Conservation (phyloP, 2,329 filamentous ascomycete species). For the Grosmannia huntii region DNA sequence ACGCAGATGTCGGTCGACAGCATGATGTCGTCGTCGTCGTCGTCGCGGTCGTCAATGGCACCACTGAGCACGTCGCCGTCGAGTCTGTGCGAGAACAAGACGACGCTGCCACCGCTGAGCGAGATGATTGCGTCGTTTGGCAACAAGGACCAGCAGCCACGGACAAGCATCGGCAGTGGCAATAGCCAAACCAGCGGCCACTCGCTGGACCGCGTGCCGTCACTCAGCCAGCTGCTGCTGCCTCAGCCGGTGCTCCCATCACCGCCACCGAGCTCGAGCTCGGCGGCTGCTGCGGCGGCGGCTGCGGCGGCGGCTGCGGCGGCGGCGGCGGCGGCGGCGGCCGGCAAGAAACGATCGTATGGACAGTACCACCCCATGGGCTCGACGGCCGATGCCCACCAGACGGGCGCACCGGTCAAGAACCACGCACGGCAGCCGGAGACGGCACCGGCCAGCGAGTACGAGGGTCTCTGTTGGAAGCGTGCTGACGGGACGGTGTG, state of each 20-base stretch:
- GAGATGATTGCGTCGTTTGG: conserved; percentile 11
- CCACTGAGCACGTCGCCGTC: no score
- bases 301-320: background rate
- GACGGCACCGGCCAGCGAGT: background rate
- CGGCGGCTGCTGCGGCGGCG: background rate
- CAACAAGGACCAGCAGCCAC: conserved; percentile 2
- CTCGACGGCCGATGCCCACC: conserved; percentile 2
- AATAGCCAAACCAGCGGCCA: background rate
- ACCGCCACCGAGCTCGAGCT: background rate
- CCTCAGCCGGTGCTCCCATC: conserved; percentile 5
- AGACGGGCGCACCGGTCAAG: conserved; percentile 6
- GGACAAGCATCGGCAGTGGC: background rate
- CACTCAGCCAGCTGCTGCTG: conserved; percentile 11
- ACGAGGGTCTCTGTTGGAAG: conserved; percentile 12
- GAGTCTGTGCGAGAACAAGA: conserved; percentile 3
- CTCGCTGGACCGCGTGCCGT: conserved; percentile 9
- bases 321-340: background rate
- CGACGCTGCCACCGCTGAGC: conserved; percentile 12
- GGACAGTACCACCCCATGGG: conserved; percentile 12
- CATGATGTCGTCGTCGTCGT: background rate
- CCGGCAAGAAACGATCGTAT: conserved; percentile 11
- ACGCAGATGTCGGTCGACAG: conserved; percentile 3
- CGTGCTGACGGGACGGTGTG: conserved; percentile 12
- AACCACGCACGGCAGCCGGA: conserved; percentile 11
- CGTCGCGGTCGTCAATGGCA: conserved; percentile 3